A percentile compares a stretch with the other conserved stretches of the same genome.
phyloP scores from a whole-genome alignment of 768 basidiomycete species.

The Sutorius australiensis region DNA sequence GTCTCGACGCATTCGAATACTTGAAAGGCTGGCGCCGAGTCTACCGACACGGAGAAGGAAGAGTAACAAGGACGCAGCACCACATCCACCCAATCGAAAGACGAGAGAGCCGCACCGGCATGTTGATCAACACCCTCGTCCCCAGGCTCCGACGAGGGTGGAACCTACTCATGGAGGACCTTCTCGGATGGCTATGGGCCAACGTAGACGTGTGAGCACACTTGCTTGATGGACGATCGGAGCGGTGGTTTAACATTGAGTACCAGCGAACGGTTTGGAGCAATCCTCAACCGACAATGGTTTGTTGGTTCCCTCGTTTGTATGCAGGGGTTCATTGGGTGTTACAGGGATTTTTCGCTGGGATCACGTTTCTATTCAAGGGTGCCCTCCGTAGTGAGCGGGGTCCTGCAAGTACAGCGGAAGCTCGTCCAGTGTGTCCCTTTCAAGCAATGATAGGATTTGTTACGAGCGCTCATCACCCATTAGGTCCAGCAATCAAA shows the following conservation, averaged over 20 bases:
- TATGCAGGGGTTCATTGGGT: neutral
- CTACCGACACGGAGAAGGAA: neutral
- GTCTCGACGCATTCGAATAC: neutral
- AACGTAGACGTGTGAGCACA: neutral
- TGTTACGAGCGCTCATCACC: too few species aligned
- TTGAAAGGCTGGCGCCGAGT: neutral
- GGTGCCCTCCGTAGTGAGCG: too few species aligned
- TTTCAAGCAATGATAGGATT: too few species aligned
- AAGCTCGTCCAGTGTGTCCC: too few species aligned
- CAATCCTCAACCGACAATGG: neutral
- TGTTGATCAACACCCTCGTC: neutral
- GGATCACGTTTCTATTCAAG: neutral
- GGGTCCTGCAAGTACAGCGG: too few species aligned
- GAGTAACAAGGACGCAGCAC: neutral
- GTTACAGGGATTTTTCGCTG: neutral
- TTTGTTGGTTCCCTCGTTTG: neutral
- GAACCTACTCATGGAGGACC: neutral
- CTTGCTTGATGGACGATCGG: neutral
- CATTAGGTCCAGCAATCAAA: too few species aligned
- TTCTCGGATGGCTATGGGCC: neutral
- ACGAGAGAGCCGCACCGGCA: too few species aligned
- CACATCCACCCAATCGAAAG: too few species aligned
- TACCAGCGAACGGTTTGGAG: neutral
- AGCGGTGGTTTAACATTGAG: neutral
- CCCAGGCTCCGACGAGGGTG: neutral